Evolutionary conservation across 768 basidiomycete genomes (phyloP).

Genomic region (Auriscalpium microsporum): DNA sequence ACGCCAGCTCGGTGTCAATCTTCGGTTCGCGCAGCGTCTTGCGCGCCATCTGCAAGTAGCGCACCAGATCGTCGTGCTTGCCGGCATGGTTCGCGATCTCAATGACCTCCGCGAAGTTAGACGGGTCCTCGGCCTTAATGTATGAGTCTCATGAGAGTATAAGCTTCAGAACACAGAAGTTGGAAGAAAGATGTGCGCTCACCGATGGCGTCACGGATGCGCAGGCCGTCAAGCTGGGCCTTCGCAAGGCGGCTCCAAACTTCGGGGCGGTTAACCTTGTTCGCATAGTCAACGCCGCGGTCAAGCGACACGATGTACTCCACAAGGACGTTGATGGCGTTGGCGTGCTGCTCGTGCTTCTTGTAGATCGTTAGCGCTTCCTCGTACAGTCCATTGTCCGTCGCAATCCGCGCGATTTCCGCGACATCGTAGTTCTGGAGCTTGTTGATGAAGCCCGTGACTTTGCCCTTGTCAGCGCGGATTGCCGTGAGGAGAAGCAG

Average conservation of each 20-base stretch:
- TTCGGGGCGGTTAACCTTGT: constrained; percentile 91
- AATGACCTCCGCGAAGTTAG: constrained; percentile 90
- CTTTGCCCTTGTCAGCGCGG: constrained; percentile 96
- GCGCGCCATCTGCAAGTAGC: constrained; percentile 97
- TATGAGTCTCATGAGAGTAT: constrained; percentile 64
- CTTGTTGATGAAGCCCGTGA: constrained; percentile 96
- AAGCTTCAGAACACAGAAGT: background rate
- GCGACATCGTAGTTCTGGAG: constrained; percentile 89
- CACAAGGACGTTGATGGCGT: constrained; percentile 95
- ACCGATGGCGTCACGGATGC: constrained; percentile 98
- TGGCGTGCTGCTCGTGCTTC: constrained; percentile 91
- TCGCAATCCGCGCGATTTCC: constrained; percentile 95
- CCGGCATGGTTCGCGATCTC: constrained; percentile 93
- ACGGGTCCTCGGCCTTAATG: constrained; percentile 93
- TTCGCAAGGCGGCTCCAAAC: constrained; percentile 99
- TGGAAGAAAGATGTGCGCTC: background rate
- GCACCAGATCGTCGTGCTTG: constrained; percentile 88
- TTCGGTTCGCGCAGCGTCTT: constrained; percentile 94
- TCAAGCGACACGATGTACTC: constrained; percentile 98
- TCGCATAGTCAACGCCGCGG: constrained; percentile 91
- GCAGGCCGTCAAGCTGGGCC: constrained; percentile 94
- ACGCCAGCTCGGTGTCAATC: constrained; percentile 96
- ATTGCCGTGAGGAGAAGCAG: constrained; percentile 91
- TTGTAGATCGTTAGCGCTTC: constrained; percentile 97
- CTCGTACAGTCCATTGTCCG: constrained; percentile 90